Percentiles rank a stretch among this genome's conserved stretches.
Conservation (phyloP, 306 rosid genomes). For the Malus sieversii region DNA sequence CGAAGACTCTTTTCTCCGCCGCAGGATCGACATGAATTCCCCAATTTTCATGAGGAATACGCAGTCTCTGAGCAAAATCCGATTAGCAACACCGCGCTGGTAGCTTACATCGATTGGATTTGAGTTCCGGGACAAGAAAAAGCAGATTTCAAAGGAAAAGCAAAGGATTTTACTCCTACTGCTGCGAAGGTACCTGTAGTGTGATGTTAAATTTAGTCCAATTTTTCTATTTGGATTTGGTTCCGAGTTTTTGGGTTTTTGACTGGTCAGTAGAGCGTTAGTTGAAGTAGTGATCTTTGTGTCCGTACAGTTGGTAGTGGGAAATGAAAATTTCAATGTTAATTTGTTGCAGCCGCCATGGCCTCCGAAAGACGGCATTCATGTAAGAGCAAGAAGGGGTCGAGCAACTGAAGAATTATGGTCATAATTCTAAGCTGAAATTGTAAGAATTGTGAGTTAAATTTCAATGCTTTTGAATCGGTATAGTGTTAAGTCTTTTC, state of each 20-base stretch:
- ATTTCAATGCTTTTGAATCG: not conserved
- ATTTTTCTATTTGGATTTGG: not conserved
- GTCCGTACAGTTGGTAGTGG: slow-evolving; percentile 36
- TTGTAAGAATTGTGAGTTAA: slow-evolving; percentile 17
- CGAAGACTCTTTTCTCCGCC: slow-evolving; percentile 28
- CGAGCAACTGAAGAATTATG: slow-evolving; percentile 86
- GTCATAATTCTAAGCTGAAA: slow-evolving; percentile 57
- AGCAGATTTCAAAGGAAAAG: not conserved
- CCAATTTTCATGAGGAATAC: slow-evolving; percentile 57
- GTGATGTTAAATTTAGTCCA: not conserved
- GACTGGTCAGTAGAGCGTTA: not conserved
- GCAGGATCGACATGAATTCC: slow-evolving; percentile 23
- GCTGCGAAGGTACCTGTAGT: slow-evolving; percentile 30
- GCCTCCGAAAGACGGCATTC: slow-evolving; percentile 79
- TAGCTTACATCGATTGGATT: slow-evolving; percentile 18
- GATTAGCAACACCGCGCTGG: slow-evolving; percentile 21
- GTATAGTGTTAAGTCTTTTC: not conserved
- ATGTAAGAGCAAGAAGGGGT: slow-evolving; percentile 87
- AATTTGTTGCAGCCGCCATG: slow-evolving; percentile 45
- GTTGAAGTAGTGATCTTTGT: not conserved
- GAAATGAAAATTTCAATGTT: slow-evolving; percentile 15
- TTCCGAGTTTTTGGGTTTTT: not conserved
- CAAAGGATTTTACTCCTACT: slow-evolving; percentile 2
- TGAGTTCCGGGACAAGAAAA: not conserved
- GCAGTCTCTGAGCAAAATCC: slow-evolving; percentile 50